Percentiles rank a stretch among this genome's conserved stretches.
Conservation (phyloP, 2,329 filamentous ascomycete species). For the Falciphora oryzae region DNA sequence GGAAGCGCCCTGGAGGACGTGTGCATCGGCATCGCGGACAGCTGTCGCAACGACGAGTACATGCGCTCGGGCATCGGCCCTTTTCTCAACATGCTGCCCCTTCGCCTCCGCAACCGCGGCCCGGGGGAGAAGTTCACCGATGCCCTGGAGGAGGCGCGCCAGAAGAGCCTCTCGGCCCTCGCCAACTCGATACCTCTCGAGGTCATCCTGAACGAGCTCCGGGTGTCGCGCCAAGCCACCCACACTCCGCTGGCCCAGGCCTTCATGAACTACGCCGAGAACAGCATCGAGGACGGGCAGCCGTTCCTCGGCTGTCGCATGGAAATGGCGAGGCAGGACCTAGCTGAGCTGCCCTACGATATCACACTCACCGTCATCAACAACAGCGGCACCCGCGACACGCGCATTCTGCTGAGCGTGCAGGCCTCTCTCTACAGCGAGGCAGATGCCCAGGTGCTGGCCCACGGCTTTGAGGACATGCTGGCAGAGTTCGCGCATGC, state of each 20-base stretch:
- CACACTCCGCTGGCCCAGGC: constrained; percentile 44
- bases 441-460: constrained; percentile 20
- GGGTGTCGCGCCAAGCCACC: constrained; percentile 30
- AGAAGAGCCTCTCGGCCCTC: constrained; percentile 30
- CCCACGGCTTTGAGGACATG: constrained; percentile 16
- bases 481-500: not conserved
- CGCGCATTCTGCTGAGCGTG: not conserved
- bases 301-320: constrained; percentile 17
- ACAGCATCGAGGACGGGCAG: constrained; percentile 17
- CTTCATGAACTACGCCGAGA: constrained; percentile 25
- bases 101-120: constrained; percentile 28
- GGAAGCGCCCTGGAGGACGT: constrained; percentile 23
- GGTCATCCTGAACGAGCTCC: constrained; percentile 37
- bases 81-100: constrained; percentile 33
- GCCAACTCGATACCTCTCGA: constrained; percentile 44
- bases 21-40: constrained; percentile 36
- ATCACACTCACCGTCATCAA: constrained; percentile 33
- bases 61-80: constrained; percentile 27
- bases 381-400: constrained; percentile 12
- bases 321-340: constrained; percentile 15
- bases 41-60: constrained; percentile 24
- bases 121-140: constrained; percentile 11
- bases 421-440: constrained; percentile 28
- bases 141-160: constrained; percentile 18
- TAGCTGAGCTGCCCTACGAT: constrained; percentile 23